Percentiles rank a stretch among this genome's conserved stretches.
phyloP scores from a whole-genome alignment of 2,329 filamentous ascomycete species.

The Colletotrichum navitas region DNA sequence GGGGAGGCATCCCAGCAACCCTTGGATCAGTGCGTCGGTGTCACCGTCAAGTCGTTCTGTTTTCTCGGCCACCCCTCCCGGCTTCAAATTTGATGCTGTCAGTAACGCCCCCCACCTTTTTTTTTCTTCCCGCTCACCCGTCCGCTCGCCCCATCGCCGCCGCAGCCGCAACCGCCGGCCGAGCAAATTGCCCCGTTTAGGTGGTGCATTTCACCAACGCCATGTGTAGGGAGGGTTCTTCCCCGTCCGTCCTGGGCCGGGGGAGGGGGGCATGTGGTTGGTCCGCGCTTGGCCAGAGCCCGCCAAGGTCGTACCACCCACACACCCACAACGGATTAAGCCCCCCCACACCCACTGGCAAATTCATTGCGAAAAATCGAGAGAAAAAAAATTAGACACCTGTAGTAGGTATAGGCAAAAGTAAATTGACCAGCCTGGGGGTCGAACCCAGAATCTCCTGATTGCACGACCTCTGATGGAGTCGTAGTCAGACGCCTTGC shows the following conservation, averaged over 20 bases:
- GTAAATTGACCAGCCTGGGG: slow-evolving; percentile 37
- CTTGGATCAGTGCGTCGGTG: neutral
- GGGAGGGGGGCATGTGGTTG: neutral
- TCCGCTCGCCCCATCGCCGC: neutral
- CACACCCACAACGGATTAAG: neutral
- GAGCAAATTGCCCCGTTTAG: neutral
- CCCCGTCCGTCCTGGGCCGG: neutral
- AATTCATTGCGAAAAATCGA: no score
- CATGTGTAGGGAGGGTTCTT: neutral
- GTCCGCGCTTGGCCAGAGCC: neutral
- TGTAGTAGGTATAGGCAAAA: no score
- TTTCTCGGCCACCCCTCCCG: neutral
- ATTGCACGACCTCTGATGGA: slow-evolving; percentile 3
- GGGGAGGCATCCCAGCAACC: neutral
- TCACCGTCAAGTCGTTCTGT: neutral
- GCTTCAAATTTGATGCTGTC: neutral
- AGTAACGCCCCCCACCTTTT: neutral
- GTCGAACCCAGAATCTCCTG: slow-evolving; percentile 43
- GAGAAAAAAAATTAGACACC: no score
- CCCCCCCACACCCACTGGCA: neutral
- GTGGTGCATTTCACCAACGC: neutral
- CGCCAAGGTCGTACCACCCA: neutral
- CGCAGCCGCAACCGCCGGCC: neutral
- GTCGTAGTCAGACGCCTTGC: slow-evolving; percentile 60
- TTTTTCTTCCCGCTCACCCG: neutral